Percentiles rank a stretch among this genome's conserved stretches.
These are phyloP conservation scores for Dendrocalamus sinicus DNA, from an alignment of 176 grass and related monocot species.

Conservation along the genomic window DNA sequence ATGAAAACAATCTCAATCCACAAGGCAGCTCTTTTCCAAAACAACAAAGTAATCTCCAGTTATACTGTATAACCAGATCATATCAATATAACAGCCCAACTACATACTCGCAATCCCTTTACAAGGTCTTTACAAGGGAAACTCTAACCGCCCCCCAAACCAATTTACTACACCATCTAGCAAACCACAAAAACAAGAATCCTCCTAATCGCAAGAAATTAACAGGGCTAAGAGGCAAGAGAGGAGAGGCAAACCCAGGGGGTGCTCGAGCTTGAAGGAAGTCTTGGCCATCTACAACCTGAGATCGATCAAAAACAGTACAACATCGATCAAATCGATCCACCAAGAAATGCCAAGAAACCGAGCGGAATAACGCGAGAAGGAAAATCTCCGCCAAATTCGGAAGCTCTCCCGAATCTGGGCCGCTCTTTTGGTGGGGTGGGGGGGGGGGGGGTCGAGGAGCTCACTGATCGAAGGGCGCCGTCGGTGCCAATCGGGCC, in stretches of 20 bases:
- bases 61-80: neutral
- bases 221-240: neutral
- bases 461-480: conserved; percentile 39
- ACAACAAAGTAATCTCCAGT: neutral
- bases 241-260: conserved; percentile 49
- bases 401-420: neutral
- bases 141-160: neutral
- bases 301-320: neutral
- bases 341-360: neutral
- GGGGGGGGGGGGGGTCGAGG: neutral
- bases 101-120: neutral
- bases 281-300: conserved; percentile 63
- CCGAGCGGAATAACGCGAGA: neutral
- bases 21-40: neutral
- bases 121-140: neutral
- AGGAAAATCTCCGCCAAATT: conserved; percentile 4
- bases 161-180: neutral
- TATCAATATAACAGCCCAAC: neutral
- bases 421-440: neutral
- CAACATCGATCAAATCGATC: conserved; percentile 22
- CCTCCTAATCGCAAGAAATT: conserved; percentile 5
- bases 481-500: neutral
- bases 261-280: conserved; percentile 64
- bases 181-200: neutral
- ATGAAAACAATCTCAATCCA: no score